Evolutionary conservation across 192 early-diverging fungal species (phyloP).

Genomic region (Phycomyces blakesleeanus): DNA sequence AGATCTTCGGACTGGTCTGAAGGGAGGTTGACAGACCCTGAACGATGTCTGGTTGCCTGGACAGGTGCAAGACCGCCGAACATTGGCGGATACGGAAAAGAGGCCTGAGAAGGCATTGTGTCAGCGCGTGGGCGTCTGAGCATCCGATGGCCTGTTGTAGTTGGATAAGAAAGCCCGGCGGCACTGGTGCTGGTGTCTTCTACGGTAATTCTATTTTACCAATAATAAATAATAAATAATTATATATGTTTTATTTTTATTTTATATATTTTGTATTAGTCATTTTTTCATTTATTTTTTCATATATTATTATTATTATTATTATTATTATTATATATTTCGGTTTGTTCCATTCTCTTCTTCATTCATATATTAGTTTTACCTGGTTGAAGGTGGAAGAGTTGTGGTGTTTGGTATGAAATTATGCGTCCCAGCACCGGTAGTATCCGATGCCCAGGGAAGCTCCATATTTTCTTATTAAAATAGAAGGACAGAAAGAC

Average conservation of each 20-base stretch:
- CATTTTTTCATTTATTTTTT: no score
- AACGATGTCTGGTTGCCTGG: slow-evolving; percentile 11
- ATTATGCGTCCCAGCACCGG: background rate
- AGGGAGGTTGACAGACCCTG: slow-evolving; percentile 23
- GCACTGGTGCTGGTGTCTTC: background rate
- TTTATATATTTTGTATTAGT: no score
- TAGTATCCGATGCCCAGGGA: background rate
- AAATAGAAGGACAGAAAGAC: no score
- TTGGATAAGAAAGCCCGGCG: background rate
- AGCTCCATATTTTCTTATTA: background rate
- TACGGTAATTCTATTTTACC: background rate
- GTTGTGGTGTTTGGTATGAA: background rate
- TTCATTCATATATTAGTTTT: no score
- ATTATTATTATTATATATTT: background rate
- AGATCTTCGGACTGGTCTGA: slow-evolving; percentile 3
- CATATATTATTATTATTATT: background rate
- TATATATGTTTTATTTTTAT: background rate
- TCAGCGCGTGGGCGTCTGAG: slow-evolving; percentile 24
- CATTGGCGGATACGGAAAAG: slow-evolving; percentile 22
- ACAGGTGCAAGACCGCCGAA: background rate
- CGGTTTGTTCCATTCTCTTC: background rate
- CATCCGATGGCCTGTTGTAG: background rate
- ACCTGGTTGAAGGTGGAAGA: background rate
- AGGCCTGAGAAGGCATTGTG: slow-evolving; percentile 29
- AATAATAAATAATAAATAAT: background rate